Evolutionary conservation across 495 filamentous ascomycete genomes (phyloP).

Genomic region (Penicillium manginii): DNA sequence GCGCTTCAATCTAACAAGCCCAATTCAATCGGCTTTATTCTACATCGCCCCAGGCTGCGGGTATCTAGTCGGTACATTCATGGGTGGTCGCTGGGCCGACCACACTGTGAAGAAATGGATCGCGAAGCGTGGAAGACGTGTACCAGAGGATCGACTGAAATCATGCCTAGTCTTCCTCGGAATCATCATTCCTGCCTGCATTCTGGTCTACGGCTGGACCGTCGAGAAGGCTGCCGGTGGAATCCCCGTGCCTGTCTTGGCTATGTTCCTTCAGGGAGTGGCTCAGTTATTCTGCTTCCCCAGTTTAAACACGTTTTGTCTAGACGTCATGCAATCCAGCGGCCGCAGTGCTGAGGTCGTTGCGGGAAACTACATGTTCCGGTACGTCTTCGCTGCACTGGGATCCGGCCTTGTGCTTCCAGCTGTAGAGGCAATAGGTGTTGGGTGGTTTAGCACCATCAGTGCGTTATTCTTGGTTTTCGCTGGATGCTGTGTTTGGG

Average conservation of each 20-base stretch:
- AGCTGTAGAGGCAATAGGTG: conserved; percentile 66
- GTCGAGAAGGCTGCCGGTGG: conserved; percentile 69
- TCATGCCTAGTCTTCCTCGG: conserved; percentile 63
- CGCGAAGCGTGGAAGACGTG: conserved; percentile 56
- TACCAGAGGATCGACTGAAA: conserved; percentile 71
- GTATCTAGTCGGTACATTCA: conserved; percentile 70
- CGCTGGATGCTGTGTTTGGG: conserved; percentile 47
- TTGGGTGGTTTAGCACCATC: conserved; percentile 67
- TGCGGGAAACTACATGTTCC: conserved; percentile 72
- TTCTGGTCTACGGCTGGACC: conserved; percentile 74
- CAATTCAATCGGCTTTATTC: conserved; percentile 69
- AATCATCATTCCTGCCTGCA: conserved; percentile 63
- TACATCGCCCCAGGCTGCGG: conserved; percentile 75
- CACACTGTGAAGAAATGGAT: conserved; percentile 66
- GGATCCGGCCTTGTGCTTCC: conserved; percentile 70
- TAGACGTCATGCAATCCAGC: conserved; percentile 70
- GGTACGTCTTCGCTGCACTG: conserved; percentile 69
- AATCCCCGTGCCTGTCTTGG: conserved; percentile 67
- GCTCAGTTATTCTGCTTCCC: conserved; percentile 77
- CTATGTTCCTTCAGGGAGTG: conserved; percentile 73
- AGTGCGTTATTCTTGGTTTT: conserved; percentile 57
- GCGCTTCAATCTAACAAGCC: conserved; percentile 67
- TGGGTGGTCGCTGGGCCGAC: conserved; percentile 75
- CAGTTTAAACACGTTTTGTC: conserved; percentile 72
- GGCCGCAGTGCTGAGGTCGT: conserved; percentile 67